Conservation (phyloP, 176 grass and related monocot genomes). For the Oryza punctata region DNA sequence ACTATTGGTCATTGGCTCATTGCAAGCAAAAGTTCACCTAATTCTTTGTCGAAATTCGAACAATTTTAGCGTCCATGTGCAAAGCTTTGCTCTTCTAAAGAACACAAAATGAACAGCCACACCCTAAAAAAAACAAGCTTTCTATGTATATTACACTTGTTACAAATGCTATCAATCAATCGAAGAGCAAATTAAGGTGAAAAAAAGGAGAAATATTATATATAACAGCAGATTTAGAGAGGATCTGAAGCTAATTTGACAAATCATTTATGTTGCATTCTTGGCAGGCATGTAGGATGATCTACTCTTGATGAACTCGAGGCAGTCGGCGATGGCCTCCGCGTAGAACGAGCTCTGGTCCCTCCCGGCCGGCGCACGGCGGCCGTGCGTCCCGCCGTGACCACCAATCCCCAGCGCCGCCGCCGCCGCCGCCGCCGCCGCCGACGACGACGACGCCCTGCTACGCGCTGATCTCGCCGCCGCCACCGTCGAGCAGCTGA, state of each 20-base stretch:
- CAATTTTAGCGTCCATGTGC: background rate
- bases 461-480: background rate
- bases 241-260: background rate
- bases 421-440: background rate
- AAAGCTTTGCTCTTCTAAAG: background rate
- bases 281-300: slow-evolving; percentile 31
- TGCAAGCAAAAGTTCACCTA: background rate
- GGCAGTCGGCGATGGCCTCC: slow-evolving; percentile 65
- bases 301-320: slow-evolving; percentile 65
- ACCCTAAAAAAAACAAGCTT: background rate
- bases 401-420: no score
- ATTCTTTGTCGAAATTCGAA: background rate
- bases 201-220: background rate
- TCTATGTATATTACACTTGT: background rate
- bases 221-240: background rate
- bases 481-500: background rate
- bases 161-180: background rate
- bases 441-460: background rate
- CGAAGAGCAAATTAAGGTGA: background rate
- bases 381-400: no score
- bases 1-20: background rate
- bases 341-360: slow-evolving; percentile 52
- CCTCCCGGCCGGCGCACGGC: background rate
- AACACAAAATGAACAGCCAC: background rate
- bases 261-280: background rate